These are phyloP conservation scores for Brassica incana DNA, from an alignment of 345 rosid genomes.

Conservation along the genomic window DNA sequence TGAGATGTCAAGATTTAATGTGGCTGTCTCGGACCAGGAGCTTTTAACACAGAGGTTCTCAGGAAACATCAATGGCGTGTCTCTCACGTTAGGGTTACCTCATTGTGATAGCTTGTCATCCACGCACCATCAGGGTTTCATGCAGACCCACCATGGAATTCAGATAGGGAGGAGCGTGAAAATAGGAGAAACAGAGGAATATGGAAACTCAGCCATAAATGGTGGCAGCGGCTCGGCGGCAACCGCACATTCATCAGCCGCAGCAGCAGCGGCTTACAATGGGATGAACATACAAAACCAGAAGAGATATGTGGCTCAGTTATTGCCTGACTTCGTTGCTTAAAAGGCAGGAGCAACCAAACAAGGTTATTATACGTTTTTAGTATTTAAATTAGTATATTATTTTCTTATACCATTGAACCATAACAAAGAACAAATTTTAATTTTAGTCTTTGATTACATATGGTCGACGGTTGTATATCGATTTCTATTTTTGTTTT, in stretches of 20 bases:
- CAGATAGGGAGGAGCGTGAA: conserved; percentile 80
- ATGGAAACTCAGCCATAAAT: conserved; percentile 47
- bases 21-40: conserved; percentile 54
- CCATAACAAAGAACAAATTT: conserved; percentile 38
- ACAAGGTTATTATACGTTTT: conserved; percentile 39
- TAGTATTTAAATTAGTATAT: conserved; percentile 55
- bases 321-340: conserved; percentile 88
- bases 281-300: conserved; percentile 77
- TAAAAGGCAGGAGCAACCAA: conserved; percentile 35
- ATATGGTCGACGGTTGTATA: conserved; percentile 73
- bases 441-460: conserved; percentile 62
- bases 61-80: conserved; percentile 69
- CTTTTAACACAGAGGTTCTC: conserved; percentile 71
- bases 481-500: conserved; percentile 60
- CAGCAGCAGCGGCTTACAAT: conserved; percentile 47
- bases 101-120: conserved; percentile 83
- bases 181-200: conserved; percentile 61
- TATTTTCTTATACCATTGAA: conserved; percentile 52
- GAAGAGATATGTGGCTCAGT: conserved; percentile 83
- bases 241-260: conserved; percentile 32
- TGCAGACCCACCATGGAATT: conserved; percentile 69
- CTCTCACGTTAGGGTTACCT: conserved; percentile 89
- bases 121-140: conserved; percentile 69
- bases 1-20: conserved; percentile 70
- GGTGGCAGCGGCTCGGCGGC: conserved; percentile 64